Conservation (phyloP, 1,284 basidiomycete species). For the Blastosporella zonata region DNA sequence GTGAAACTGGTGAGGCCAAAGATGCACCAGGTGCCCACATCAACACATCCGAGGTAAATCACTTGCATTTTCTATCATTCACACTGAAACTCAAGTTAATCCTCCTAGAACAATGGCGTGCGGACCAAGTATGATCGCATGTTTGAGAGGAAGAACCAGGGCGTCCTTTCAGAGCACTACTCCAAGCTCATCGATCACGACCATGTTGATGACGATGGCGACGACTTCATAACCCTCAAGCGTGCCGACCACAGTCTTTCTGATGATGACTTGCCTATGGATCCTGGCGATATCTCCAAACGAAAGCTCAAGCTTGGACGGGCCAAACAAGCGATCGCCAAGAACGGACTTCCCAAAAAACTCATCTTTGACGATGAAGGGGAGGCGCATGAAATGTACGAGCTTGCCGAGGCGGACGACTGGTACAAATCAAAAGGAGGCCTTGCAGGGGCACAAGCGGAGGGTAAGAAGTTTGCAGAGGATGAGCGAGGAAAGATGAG, state of each 20-base stretch:
- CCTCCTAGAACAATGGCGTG: conserved; percentile 38
- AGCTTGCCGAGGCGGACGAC: conserved; percentile 70
- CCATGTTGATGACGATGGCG: conserved; percentile 48
- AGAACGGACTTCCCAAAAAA: conserved; percentile 62
- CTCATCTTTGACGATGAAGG: conserved; percentile 89
- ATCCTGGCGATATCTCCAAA: conserved; percentile 45
- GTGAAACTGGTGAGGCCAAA: conserved; percentile 10
- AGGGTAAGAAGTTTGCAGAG: conserved; percentile 68
- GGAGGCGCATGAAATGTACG: conserved; percentile 75
- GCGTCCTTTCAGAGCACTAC: conserved; percentile 91
- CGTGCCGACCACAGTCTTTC: conserved; percentile 83
- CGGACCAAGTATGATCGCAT: conserved; percentile 98
- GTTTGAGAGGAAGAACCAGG: conserved; percentile 97
- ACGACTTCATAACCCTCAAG: conserved; percentile 93
- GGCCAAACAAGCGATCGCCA: conserved; percentile 77
- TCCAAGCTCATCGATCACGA: conserved; percentile 81
- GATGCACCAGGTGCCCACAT: background rate
- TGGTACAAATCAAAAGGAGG: conserved; percentile 59
- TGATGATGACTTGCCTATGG: conserved; percentile 27
- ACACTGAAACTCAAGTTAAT: conserved; percentile 2
- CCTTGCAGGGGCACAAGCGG: conserved; percentile 62
- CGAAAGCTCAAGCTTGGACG: conserved; percentile 61
- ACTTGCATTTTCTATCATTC: background rate
- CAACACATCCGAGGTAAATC: conserved; percentile 32
- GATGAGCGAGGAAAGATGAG: conserved; percentile 71